Evolutionary conservation across 1,139 yeast species (phyloP), one percentile per base, ranked within the genome.

Genomic region (Yamadazyma dendronema): DNA sequence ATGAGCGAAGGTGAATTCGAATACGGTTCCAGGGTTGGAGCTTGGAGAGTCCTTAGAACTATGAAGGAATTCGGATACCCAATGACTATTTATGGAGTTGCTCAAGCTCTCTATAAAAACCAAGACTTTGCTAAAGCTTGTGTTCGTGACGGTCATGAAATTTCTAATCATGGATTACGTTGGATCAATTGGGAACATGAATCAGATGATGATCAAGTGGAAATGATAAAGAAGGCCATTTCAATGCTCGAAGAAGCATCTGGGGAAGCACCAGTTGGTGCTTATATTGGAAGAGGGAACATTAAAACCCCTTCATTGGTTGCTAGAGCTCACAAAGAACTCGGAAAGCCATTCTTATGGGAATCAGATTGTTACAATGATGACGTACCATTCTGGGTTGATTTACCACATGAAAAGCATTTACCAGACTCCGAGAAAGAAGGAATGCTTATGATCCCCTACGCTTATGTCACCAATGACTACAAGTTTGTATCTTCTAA

Each of bases 361-460:
- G 56, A 59, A 35, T 51, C 61, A 17, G 68, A 62, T 38, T 53
- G 54, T 17, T 62, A 61, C 41, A 54, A 53, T 25, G 68, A 62
- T 42, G 68, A 62, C 42, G 52, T 61, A 26, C 68, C 68, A 7
- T 57, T 52, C 43, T 62, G 65, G 62, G 47, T 50, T 4, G 63
- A 60, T 31, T 46, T 56, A 19, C 65, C 64, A 4, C 49, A 45
- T 22, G 50, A 46, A 31, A 38, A 34, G 16, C 39, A 33, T 3
- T 28, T 41, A 23, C 53, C 54, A 6, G 57, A 50, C 21, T 41
- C 36, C 31, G 56, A 52, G 28, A 54, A 53, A 35, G 43, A 49
- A 33, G 67, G 66, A 4, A 41, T 62, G 47, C 48, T 61, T 24
- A 59, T 62, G 62, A 50, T 62, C 30, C 67, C 67, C 3, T 62